These are phyloP conservation scores for Russula foetens DNA, from an alignment of 768 basidiomycete genomes.

Conservation along the genomic window DNA sequence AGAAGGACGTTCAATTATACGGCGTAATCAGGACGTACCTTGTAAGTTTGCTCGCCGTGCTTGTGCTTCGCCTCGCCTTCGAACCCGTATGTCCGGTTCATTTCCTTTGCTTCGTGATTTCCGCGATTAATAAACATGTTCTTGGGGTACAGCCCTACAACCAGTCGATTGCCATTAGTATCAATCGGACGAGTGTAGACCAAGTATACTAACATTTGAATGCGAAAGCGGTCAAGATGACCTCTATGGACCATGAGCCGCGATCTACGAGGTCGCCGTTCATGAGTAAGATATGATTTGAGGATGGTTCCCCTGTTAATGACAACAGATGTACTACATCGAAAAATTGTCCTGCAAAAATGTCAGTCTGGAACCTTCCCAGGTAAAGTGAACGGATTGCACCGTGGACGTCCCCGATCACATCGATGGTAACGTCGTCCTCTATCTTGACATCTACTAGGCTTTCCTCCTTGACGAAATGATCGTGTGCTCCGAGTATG, in stretches of 20 bases:
- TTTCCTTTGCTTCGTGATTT: slow-evolving; percentile 95
- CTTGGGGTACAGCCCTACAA: slow-evolving; percentile 82
- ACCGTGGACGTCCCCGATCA: slow-evolving; percentile 97
- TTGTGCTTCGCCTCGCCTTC: slow-evolving; percentile 97
- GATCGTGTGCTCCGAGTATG: slow-evolving; percentile 72
- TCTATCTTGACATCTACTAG: slow-evolving; percentile 68
- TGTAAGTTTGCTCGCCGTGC: slow-evolving; percentile 92
- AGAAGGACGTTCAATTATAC: neutral
- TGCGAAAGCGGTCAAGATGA: slow-evolving; percentile 87
- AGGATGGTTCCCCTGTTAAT: slow-evolving; percentile 76
- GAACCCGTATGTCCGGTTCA: slow-evolving; percentile 93
- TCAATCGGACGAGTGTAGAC: neutral
- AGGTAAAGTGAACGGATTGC: neutral
- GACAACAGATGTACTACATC: slow-evolving; percentile 84
- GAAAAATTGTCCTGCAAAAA: slow-evolving; percentile 76
- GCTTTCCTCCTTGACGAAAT: slow-evolving; percentile 70
- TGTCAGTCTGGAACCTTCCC: slow-evolving; percentile 4
- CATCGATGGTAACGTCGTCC: slow-evolving; percentile 78
- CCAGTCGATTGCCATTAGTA: slow-evolving; percentile 11
- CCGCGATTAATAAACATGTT: slow-evolving; percentile 92
- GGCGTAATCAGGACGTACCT: slow-evolving; percentile 36
- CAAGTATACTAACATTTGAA: slow-evolving; percentile 69
- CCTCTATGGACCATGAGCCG: slow-evolving; percentile 92
- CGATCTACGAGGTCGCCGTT: slow-evolving; percentile 97
- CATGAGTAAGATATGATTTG: slow-evolving; percentile 83